Base-by-base conservation (phyloP, 1,284 basidiomycete species). In the Ganoderma sinense region DNA sequence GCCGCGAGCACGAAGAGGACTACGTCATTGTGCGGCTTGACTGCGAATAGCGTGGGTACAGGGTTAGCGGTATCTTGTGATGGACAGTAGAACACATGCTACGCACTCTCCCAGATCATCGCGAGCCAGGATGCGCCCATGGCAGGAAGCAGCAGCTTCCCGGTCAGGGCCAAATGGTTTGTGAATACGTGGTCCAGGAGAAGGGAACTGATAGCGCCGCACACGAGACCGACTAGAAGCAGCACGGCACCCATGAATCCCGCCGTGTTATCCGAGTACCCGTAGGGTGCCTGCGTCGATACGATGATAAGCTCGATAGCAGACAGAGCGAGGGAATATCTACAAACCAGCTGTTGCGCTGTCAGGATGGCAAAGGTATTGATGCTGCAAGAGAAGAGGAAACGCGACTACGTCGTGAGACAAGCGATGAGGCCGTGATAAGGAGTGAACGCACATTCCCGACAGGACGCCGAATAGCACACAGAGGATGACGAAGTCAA, bases 161-260 rank as follows among this genome's bases (percentile, higher is more conserved):
- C 75, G 1, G 88, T 87, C 8, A 88, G 71, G 0, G 88, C 91
- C 48, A 94, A 84, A 71, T 89, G 89, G 71, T 89, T 85, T 1
- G 92, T 94, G 69, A 95, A 87, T 11, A 94, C 87, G 29, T 93
- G 88, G 76, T 95, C 94, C 75, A 94, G 91, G 3, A 94, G 79
- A 0, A 94, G 94, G 0, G 93, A 87, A 0, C 89, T 88, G 61
- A 90, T 74, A 41, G 89, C 81, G 0, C 93, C 90, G 18, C 87
- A 85, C 4, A 91, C 80, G 69, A 95, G 87, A 11, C 94, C 94
- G 1, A 90, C 84, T 36, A 94, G 80, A 8, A 94, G 84, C 33
- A 94, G 80, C 33, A 84, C 85, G 14, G 91, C 91, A 40, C 92
- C 90, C 81, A 95, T 83, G 41, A 94, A 82, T 10, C 93, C 93